These are phyloP conservation scores for Tricholoma sp. DNA, from an alignment of 768 basidiomycete genomes.

Conservation along the genomic window DNA sequence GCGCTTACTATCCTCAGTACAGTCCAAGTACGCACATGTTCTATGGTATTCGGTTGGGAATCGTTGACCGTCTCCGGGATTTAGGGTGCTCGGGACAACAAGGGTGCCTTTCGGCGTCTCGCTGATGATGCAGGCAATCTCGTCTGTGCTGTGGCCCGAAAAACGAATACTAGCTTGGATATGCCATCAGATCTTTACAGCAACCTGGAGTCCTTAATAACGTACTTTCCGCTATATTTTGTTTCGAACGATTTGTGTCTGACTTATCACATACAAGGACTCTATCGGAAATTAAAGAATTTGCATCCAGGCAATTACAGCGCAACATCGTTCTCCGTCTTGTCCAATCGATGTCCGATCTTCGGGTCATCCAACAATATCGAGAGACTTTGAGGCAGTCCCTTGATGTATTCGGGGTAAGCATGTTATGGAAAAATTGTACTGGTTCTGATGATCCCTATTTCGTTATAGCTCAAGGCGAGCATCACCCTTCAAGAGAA, in stretches of 20 bases:
- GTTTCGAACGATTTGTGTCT: not conserved
- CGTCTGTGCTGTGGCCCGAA: slow-evolving; percentile 15
- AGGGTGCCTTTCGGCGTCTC: slow-evolving; percentile 15
- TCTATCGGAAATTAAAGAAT: slow-evolving; percentile 12
- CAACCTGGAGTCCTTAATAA: slow-evolving; percentile 10
- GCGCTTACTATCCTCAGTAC: slow-evolving; percentile 15
- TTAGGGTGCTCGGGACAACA: slow-evolving; percentile 19
- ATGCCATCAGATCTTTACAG: not conserved
- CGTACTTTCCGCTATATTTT: not conserved
- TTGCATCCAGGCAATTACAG: slow-evolving; percentile 10
- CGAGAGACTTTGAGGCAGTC: slow-evolving; percentile 16
- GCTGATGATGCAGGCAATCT: slow-evolving; percentile 19
- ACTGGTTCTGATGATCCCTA: no score
- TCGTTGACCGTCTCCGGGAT: not conserved
- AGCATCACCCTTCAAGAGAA: slow-evolving; percentile 18
- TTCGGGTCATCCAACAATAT: slow-evolving; percentile 14
- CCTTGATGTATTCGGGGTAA: slow-evolving; percentile 21
- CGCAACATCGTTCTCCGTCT: slow-evolving; percentile 10
- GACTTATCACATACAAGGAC: slow-evolving; percentile 6
- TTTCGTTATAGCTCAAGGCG: slow-evolving; percentile 4
- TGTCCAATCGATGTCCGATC: slow-evolving; percentile 10
- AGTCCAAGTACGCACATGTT: slow-evolving; percentile 11
- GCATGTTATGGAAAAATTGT: not conserved
- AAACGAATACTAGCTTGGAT: slow-evolving; percentile 9
- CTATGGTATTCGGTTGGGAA: not conserved